Evolutionary conservation across 768 basidiomycete species (phyloP), one percentile per base, ranked within the genome.

Genomic region (Hygrocybe coccinea): DNA sequence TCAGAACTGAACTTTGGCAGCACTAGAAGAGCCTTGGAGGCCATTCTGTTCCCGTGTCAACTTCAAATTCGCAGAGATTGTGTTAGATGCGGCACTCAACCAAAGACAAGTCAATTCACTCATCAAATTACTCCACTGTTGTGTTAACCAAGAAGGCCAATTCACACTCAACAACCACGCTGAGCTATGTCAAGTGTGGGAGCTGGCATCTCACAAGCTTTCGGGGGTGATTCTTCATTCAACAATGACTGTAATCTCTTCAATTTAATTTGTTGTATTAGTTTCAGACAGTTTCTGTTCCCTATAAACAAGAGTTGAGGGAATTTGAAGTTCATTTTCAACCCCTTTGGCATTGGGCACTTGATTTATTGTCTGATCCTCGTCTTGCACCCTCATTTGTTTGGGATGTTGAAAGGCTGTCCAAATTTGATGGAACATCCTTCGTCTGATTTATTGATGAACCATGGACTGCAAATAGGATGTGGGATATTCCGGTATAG

Each of bases 401-500:
- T 21, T 74, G 71, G 67, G 67, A 74, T 67, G 72, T 71, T 5
- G 39, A 64, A 41, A 52, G 48, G 15, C 44, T 70, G 2, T 71
- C 29, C 47, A 70, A 68, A 53, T 71, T 60, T 50, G 60, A 71
- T 58, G 67, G 64, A 0, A 38, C 50, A 9, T 5, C 29, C 2
- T 75, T 67, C 50, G 59, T 67, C 7, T 58, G 65, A 0, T 68
- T 76, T 47, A 56, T 67, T 37, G 57, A 71, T 47, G 71, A 78
- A 49, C 75, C 74, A 2, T 72, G 69, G 67, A 74, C 73, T 6
- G 75, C 65, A 3, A 56, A 73, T 50, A 25, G 35, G 1, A 74
- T 67, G 60, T 76, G 73, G 73, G 56, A 73, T 7, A 58, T 71
- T 12, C 72, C 76, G 64, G 76, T 76, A 59, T 33, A 58, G 56